Base-by-base conservation (phyloP, 768 basidiomycete genomes). In the Xanthoconium purpureum region DNA sequence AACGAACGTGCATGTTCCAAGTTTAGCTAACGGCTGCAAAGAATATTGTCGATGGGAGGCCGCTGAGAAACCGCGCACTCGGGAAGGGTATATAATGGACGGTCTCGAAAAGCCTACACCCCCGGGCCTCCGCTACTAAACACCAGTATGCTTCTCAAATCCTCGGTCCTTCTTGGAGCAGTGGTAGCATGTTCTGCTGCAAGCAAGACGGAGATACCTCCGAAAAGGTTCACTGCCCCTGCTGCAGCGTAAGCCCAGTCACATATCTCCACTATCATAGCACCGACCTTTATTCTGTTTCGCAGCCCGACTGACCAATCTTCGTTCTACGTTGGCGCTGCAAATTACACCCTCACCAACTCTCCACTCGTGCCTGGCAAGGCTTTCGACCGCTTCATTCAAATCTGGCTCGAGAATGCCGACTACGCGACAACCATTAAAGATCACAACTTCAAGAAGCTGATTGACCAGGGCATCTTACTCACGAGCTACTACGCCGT, bases 321-420 rank as follows among this genome's bases (percentile, higher is more conserved):
- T 18, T 10, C 73, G 28, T 76, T 77, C 68, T 81, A 81, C 61
- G 64, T 71, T 29, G 78, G 78, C 15, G 35, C 58, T 28, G 72
- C 66, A 49, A 81, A 81, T 56, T 64, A 64, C 54, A 78, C 79
- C 13, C 71, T 82, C 44, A 56, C 71, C 24, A 76, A 77, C 56
- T n/a, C 63, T 0, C 65, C 71, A 10, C 18, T 68, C 38, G 78
- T 81, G 5, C 39, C 69, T 0, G 81, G 81, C 36, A 70, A 71
- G 49, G 70, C 68, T 17, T 81, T 80, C 56, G 73, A 80, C 55
- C 71, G 80, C 5, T 75, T 83, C 71, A 75, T 78, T 54, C 64
- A 78, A 62, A 82, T 85, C 54, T 85, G 81, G 80, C 71, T 87
- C 35, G 84, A 85, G 64, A 86, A 85, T 66, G 83, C 81, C 11